Base-by-base conservation (phyloP, 345 rosid species). In the Trapa incisa region DNA sequence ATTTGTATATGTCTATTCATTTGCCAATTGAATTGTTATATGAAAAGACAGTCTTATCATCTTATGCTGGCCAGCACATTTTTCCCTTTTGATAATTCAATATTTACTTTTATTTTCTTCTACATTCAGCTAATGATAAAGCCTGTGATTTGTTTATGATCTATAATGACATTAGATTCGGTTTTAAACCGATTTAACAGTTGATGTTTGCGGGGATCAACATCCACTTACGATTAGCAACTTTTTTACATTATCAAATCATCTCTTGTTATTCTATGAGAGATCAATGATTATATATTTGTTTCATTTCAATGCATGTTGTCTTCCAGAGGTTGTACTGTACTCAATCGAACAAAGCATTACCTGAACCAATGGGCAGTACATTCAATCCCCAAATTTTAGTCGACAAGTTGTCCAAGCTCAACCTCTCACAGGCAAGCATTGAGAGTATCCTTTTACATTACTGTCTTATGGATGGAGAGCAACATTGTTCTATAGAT, bases 381-480 rank as follows among this genome's bases (percentile, higher is more conserved):
- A 82, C 97, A 70, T 94, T 94, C 75, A 94, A 91, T 74, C 82
- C 96, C 32, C 93, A 91, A 78, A 89, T 94, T 67, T 81, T 94
- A 68, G 83, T 86, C 67, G 99, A 94, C 50, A 94, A 94, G 86
- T 91, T 94, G 58, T 78, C 85, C 65, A 94, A 89, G 85, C 99
- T 94, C 76, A 91, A 91, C 79, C 86, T 54, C 68, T 75, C 99
- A 32, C 97, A 91, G 77, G 84, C 97, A 42, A 91, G 99, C 91
- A 94, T 94, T 66, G 99, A 94, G 79, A 94, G 99, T 94, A 94
- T 94, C 99, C 95, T 89, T 42, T 45, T 45, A 11, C 67, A 37
- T 62, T 60, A 6, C 61, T 6, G 10, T 67, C 77, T 33, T 64
- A 47, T 57, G 36, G 1, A 57, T 29, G 3, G 2, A 9, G 63